These are phyloP conservation scores for Aureobasidium sp. DNA, from an alignment of 2,329 filamentous ascomycete species.

Conservation along the genomic window DNA sequence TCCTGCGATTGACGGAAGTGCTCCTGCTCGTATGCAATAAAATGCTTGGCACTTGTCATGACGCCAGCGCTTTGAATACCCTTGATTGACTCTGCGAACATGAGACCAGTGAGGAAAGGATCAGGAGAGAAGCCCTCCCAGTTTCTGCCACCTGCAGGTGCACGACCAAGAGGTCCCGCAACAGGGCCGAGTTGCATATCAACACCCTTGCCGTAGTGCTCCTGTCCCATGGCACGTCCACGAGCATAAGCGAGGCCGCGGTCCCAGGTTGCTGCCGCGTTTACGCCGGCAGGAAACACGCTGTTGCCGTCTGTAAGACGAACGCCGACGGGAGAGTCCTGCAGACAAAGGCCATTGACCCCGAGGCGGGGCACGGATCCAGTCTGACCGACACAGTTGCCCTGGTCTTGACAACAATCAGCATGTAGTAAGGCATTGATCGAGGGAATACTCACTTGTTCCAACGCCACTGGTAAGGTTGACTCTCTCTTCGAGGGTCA, in stretches of 20 bases:
- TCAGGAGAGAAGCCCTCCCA: conserved; percentile 48
- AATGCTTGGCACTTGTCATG: conserved; percentile 55
- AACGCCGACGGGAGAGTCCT: conserved; percentile 40
- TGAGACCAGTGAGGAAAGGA: conserved; percentile 48
- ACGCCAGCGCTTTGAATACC: conserved; percentile 48
- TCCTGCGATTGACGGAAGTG: conserved; percentile 40
- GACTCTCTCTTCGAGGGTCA: conserved; percentile 40
- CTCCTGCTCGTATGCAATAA: conserved; percentile 70
- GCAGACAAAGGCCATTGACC: conserved; percentile 40
- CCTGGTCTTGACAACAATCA: conserved; percentile 2
- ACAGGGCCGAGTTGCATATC: conserved; percentile 51
- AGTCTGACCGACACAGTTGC: conserved; percentile 39
- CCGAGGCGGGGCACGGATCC: conserved; percentile 37
- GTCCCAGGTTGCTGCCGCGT: conserved; percentile 41
- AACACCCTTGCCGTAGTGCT: conserved; percentile 37
- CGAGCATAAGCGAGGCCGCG: conserved; percentile 49
- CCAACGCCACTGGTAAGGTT: conserved; percentile 36
- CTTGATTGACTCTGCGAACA: conserved; percentile 43
- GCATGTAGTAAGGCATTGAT: background rate
- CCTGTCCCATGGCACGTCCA: conserved; percentile 37
- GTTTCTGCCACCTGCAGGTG: conserved; percentile 45
- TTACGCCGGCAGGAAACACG: conserved; percentile 39
- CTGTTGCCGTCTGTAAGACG: conserved; percentile 29
- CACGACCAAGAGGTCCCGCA: conserved; percentile 48
- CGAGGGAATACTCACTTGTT: background rate